A percentile compares a stretch with the other conserved stretches of the same genome.
phyloP scores from a whole-genome alignment of 2,329 filamentous ascomycete species.

The Aspergillus pseudotamarii region DNA sequence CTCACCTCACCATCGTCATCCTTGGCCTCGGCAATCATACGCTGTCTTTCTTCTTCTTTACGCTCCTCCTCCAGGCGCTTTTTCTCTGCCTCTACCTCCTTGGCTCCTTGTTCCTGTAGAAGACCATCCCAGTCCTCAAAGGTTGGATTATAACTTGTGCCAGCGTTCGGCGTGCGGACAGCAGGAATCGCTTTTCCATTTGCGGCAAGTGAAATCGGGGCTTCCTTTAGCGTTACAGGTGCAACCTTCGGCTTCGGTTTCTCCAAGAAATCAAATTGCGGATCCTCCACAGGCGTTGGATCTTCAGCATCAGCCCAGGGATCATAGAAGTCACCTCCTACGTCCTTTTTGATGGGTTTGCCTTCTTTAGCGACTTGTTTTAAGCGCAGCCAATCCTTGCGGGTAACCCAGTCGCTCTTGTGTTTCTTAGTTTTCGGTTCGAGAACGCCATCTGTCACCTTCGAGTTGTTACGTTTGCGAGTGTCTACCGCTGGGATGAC shows the following conservation, averaged over 20 bases:
- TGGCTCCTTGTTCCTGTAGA: constrained; percentile 72
- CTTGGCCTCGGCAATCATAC: constrained; percentile 72
- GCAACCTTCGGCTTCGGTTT: constrained; percentile 67
- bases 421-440: constrained; percentile 69
- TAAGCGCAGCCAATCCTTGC: constrained; percentile 80
- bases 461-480: constrained; percentile 73
- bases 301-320: constrained; percentile 68
- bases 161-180: constrained; percentile 76
- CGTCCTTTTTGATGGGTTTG: constrained; percentile 53
- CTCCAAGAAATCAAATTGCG: constrained; percentile 67
- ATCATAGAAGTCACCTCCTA: constrained; percentile 67
- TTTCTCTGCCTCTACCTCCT: constrained; percentile 77
- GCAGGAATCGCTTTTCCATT: constrained; percentile 78
- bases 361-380: constrained; percentile 75
- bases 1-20: constrained; percentile 73
- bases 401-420: constrained; percentile 77
- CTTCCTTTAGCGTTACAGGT: constrained; percentile 73
- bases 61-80: constrained; percentile 69
- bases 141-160: constrained; percentile 88
- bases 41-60: constrained; percentile 67
- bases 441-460: constrained; percentile 72
- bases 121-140: constrained; percentile 84
- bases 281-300: constrained; percentile 48
- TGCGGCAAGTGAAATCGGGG: constrained; percentile 79
- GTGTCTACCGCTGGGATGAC: constrained; percentile 76